Evolutionary conservation across 2,329 filamentous ascomycete species (phyloP), one percentile per base, ranked within the genome.

Genomic region (Fusarium chlamydosporum): DNA sequence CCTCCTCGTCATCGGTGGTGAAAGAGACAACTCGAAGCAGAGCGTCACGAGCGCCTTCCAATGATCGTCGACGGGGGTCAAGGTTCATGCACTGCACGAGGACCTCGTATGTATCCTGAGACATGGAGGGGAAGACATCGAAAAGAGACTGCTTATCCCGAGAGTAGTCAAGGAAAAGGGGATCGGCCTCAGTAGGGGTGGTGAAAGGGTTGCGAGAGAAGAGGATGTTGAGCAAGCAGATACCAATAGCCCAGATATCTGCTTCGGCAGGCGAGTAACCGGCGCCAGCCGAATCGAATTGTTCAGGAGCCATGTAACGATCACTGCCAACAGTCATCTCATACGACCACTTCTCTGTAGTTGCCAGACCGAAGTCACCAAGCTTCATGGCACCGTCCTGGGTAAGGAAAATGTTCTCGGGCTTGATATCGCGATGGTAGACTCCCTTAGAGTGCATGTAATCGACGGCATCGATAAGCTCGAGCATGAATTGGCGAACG

Each of bases 281-380:
- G 67, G 88, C 89, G 67, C 90, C 91, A 72, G 90, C 89, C 54
- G 94, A 94, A 78, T 98, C 95, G 75, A 96, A 98, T 80, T 99
- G 96, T 81, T 99, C 96, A 7, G 96, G 96, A 57, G 96, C 94
- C 96, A 99, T 99, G 83, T 99, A 99, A 57, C 96, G 93, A 78
- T 99, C 96, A 78, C 96, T 98, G 71, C 96, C 96, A 46, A 99
- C 96, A 66, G 92, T 96, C 68, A 91, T 91, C 83, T 99, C 96
- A 74, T 92, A 92, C 26, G 93, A 96, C 94, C 93, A 97, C 73
- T 89, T 85, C 65, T 97, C 93, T 8, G 89, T 92, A 12, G 95
- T 97, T 52, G 94, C 94, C 67, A 99, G 85, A 56, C 96, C 96
- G 78, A 98, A 97, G 80, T 99, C 96, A 75, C 96, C 96, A 35